phyloP scores from a whole-genome alignment of 257 asterid species.

The Eucommia ulmoides region DNA sequence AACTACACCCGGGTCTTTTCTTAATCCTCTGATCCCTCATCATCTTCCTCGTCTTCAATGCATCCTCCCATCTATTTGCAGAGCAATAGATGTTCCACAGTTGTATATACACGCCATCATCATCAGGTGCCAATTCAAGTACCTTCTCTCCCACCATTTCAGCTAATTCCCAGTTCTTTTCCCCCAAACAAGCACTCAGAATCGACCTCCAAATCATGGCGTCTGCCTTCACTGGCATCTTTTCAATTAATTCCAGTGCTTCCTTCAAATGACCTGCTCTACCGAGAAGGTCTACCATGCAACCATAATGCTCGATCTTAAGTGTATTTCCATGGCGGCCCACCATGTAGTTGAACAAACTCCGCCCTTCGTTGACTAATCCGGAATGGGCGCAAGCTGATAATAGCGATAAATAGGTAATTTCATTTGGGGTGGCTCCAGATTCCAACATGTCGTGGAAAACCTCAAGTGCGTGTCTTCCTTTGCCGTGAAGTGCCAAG shows the following conservation, averaged over 20 bases:
- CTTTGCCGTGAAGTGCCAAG: constrained; percentile 59
- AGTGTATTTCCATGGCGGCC: constrained; percentile 23
- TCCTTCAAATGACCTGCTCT: constrained; percentile 53
- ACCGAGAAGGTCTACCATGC: constrained; percentile 67
- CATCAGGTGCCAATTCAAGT: constrained; percentile 50
- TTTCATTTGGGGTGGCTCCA: constrained; percentile 43
- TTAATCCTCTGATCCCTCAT: constrained; percentile 64
- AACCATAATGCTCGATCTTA: constrained; percentile 55
- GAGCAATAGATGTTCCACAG: constrained; percentile 48
- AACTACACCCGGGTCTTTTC: constrained; percentile 84
- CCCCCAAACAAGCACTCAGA: constrained; percentile 37
- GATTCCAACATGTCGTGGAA: constrained; percentile 51
- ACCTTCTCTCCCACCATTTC: constrained; percentile 43
- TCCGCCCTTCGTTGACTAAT: constrained; percentile 56
- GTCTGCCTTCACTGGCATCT: constrained; percentile 66
- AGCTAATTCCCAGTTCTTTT: constrained; percentile 47
- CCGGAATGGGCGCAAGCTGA: constrained; percentile 78
- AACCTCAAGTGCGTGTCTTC: constrained; percentile 39
- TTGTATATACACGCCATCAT: constrained; percentile 55
- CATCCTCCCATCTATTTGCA: constrained; percentile 44
- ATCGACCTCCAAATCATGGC: constrained; percentile 71
- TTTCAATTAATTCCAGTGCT: constrained; percentile 30
- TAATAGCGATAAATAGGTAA: constrained; percentile 53
- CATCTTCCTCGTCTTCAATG: constrained; percentile 33
- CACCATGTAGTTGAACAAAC: constrained; percentile 26